Evolutionary conservation across 2,329 filamentous ascomycete genomes (phyloP), one percentile per base, ranked within the genome.

Genomic region (Fusarium solani-melongenae): DNA sequence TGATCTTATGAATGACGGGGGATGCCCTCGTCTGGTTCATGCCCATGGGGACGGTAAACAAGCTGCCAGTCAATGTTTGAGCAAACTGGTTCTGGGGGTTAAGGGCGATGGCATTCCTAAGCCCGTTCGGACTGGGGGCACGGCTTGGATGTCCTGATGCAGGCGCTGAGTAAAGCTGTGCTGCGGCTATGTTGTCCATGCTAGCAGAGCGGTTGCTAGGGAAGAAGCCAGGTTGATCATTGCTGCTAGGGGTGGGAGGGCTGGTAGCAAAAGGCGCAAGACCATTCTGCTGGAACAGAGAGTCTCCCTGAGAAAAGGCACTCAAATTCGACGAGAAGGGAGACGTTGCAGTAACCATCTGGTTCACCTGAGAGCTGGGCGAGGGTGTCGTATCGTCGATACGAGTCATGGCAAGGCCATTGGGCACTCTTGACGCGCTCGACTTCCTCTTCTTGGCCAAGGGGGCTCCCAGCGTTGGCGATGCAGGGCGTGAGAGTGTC

Each of bases 401-500:
- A 64, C 91, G 91, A 2, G 95, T 97, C 95, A 98, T 97, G 9
- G 92, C 89, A 75, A 97, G 83, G 17, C 90, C 91, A 20, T 89
- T 91, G 1, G 94, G 93, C 15, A 97, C 84, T 80, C 94, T 94
- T 36, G 90, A 89, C 80, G 88, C 88, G 80, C 92, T 95, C 7
- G 92, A 91, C 82, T 97, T 98, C 71, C 95, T 89, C 83, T 95
- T 95, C 86, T 97, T 98, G 49, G 90, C 88, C 36, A 87, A 87
- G 2, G 93, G 93, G 1, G 91, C 92, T 34, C 87, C 84, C 61
- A 91, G 87, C 15, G 87, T 89, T 1, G 94, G 93, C 1, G 94
- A 96, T 6, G 90, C 88, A 74, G 94, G 93, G 53, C 94, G 88
- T 5, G 94, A 96, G 5, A 93, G 81, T 72, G 87, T 58, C 81